phyloP scores from a whole-genome alignment of 331 rosid genomes.

The Pyrus hybrid region DNA sequence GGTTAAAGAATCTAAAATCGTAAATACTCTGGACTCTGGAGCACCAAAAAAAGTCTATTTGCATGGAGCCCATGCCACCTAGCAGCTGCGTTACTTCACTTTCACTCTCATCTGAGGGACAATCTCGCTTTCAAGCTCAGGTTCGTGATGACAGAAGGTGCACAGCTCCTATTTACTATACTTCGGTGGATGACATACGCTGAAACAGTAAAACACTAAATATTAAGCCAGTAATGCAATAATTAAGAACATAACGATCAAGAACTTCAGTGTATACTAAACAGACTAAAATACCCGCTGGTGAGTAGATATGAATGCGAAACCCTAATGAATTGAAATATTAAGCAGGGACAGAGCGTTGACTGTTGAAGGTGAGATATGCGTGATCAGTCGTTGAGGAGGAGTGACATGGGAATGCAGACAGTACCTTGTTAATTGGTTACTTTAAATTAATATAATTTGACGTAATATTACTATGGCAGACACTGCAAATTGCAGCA shows the following conservation, averaged over 20 bases:
- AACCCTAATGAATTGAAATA: neutral
- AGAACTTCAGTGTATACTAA: no score
- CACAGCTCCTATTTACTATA: neutral
- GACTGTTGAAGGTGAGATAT: neutral
- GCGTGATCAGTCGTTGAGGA: neutral
- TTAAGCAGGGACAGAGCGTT: neutral
- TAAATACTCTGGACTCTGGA: no score
- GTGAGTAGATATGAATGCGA: neutral
- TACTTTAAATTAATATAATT: no score
- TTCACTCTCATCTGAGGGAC: neutral
- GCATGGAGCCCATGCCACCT: neutral
- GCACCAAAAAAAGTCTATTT: no score
- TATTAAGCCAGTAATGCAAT: neutral
- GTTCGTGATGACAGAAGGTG: neutral
- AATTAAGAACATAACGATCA: neutral
- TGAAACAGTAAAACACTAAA: neutral
- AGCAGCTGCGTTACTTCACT: neutral
- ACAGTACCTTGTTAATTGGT: neutral
- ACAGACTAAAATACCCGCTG: no score
- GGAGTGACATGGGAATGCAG: neutral
- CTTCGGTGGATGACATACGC: neutral
- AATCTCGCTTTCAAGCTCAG: neutral
- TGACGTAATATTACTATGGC: neutral
- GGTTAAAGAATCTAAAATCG: no score
- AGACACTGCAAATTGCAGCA: neutral